Evolutionary conservation across 2,329 filamentous ascomycete genomes (phyloP).

Genomic region (Xylaria digitata): DNA sequence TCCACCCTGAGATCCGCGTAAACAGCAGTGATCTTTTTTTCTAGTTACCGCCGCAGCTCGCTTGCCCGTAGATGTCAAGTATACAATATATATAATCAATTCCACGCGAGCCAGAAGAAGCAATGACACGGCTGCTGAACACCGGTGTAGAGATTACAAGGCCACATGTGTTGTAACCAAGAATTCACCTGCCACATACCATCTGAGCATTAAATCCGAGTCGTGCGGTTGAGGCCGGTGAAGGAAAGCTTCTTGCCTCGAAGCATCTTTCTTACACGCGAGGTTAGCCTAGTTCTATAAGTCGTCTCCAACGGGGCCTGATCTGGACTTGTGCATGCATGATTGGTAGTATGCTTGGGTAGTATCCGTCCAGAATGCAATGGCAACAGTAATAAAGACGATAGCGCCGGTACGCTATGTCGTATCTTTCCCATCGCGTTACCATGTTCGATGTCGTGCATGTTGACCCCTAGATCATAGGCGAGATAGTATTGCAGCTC

Average conservation of each 20-base stretch:
- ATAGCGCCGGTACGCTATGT: not conserved
- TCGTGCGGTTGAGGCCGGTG: conserved; percentile 15
- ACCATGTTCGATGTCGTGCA: conserved; percentile 26
- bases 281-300: not conserved
- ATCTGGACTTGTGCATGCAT: conserved; percentile 27
- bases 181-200: not conserved
- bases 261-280: not conserved
- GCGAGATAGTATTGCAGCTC: not conserved
- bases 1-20: too few relatives aligned
- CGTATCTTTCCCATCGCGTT: conserved; percentile 1
- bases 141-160: conserved; percentile 5
- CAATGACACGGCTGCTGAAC: not conserved
- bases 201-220: not conserved
- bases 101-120: not conserved
- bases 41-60: not conserved
- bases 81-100: not conserved
- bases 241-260: not conserved
- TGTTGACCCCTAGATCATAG: conserved; percentile 2
- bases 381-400: not conserved
- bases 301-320: conserved; percentile 12
- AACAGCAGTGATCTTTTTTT: not conserved
- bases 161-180: not conserved
- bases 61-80: not conserved
- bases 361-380: not conserved
- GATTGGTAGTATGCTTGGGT: not conserved